phyloP scores from a whole-genome alignment of 2,329 filamentous ascomycete species.

The Aureobasidium sp. region DNA sequence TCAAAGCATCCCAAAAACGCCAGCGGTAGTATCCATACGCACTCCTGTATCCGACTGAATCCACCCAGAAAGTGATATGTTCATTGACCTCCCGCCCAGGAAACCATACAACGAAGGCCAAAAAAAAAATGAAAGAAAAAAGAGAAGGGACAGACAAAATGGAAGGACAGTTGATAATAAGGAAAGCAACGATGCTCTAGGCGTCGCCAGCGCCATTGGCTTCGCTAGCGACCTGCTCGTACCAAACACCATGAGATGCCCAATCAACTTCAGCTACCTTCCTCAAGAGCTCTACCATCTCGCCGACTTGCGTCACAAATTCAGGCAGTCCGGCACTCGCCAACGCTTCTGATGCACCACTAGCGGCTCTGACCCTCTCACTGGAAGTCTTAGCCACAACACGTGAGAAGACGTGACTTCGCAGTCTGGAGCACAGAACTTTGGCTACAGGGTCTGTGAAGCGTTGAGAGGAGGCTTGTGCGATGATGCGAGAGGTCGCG shows the following conservation, averaged over 20 bases:
- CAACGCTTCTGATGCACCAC: conserved; percentile 60
- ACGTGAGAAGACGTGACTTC: conserved; percentile 56
- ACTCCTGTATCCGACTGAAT: neutral
- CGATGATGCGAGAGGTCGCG: conserved; percentile 41
- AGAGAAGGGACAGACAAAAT: neutral
- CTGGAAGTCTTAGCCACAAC: conserved; percentile 58
- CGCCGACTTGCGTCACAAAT: conserved; percentile 60
- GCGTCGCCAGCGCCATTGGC: neutral
- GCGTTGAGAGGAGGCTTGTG: conserved; percentile 40
- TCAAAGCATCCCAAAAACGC: neutral
- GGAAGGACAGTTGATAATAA: neutral
- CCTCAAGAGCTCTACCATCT: conserved; percentile 60
- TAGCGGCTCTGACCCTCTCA: conserved; percentile 62
- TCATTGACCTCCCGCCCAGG: neutral
- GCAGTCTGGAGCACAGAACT: conserved; percentile 59
- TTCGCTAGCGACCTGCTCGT: conserved; percentile 50
- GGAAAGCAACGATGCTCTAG: neutral
- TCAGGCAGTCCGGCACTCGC: conserved; percentile 63
- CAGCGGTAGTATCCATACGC: neutral
- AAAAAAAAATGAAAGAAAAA: neutral
- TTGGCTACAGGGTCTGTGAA: conserved; percentile 52
- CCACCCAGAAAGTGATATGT: neutral
- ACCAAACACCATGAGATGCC: conserved; percentile 60
- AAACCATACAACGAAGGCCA: neutral
- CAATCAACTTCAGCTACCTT: conserved; percentile 60